These are phyloP conservation scores for Xylariaceae sp. DNA, from an alignment of 2,329 filamentous ascomycete genomes.

Conservation along the genomic window DNA sequence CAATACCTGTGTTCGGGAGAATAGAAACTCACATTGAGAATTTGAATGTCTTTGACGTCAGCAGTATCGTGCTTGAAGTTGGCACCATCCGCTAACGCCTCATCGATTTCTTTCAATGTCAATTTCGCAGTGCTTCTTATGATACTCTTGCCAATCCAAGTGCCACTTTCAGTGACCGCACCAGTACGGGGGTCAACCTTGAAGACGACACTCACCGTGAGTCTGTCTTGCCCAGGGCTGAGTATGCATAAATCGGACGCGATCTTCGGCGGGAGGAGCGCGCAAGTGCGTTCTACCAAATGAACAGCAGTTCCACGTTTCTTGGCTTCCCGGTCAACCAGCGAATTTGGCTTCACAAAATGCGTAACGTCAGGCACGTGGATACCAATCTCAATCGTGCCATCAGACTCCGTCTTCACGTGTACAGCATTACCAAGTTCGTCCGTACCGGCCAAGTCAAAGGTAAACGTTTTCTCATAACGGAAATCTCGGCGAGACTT, in stretches of 20 bases:
- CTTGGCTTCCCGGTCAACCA: constrained; percentile 95
- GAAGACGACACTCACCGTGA: constrained; percentile 91
- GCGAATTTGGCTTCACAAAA: constrained; percentile 92
- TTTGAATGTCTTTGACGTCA: constrained; percentile 70
- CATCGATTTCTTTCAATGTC: constrained; percentile 78
- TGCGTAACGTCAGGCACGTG: constrained; percentile 94
- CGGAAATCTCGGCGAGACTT: constrained; percentile 83
- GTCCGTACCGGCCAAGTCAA: constrained; percentile 81
- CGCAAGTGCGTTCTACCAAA: constrained; percentile 78
- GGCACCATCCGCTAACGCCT: constrained; percentile 61
- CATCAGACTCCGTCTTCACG: constrained; percentile 75
- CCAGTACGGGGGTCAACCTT: constrained; percentile 79
- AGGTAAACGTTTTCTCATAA: constrained; percentile 79
- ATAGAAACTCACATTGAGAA: constrained; percentile 57
- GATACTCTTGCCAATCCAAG: constrained; percentile 89
- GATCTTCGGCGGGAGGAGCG: constrained; percentile 83
- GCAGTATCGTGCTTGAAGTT: constrained; percentile 60
- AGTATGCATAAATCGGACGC: constrained; percentile 85
- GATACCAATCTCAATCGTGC: constrained; percentile 87
- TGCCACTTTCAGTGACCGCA: constrained; percentile 72
- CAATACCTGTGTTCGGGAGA: not conserved
- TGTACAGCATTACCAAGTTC: constrained; percentile 92
- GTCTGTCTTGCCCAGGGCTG: constrained; percentile 77
- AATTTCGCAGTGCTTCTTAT: constrained; percentile 88
- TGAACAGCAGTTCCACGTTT: constrained; percentile 97